These are phyloP conservation scores for Fragosphaeria purpurea DNA, from an alignment of 2,329 filamentous ascomycete species.

Conservation along the genomic window DNA sequence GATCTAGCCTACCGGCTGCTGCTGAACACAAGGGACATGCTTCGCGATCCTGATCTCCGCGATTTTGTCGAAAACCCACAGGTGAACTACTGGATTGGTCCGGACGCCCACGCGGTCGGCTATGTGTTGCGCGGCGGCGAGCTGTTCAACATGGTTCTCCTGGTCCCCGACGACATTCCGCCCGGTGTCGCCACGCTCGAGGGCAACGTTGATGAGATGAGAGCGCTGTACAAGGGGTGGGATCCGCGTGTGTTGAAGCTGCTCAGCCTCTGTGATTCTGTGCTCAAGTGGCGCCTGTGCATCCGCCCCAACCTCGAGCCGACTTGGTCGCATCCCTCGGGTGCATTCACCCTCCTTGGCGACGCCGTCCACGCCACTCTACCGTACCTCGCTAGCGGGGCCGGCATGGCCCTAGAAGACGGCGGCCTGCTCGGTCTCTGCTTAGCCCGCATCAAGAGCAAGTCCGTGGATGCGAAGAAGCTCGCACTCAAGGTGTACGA, in stretches of 20 bases:
- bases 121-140: conserved; percentile 23
- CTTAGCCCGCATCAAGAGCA: conserved; percentile 7
- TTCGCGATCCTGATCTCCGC: conserved; percentile 19
- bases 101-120: conserved; percentile 23
- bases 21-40: conserved; percentile 19
- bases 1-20: conserved; percentile 27
- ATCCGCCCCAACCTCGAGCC: conserved; percentile 30
- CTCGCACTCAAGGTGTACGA: conserved; percentile 10
- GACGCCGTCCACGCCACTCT: conserved; percentile 16
- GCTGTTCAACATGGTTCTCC: conserved; percentile 24
- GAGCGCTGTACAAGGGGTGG: conserved; percentile 25
- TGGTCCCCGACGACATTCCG: conserved; percentile 17
- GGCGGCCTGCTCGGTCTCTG: conserved; percentile 22
- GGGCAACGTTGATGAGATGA: conserved; percentile 24
- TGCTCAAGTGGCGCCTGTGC: conserved; percentile 37
- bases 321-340: conserved; percentile 27
- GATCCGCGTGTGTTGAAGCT: conserved; percentile 25
- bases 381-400: conserved; percentile 38
- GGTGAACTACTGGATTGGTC: conserved; percentile 24
- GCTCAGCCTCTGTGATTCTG: conserved; percentile 26
- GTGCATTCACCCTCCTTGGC: conserved; percentile 3
- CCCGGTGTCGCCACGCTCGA: conserved; percentile 16
- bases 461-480: neutral
- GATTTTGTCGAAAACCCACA: conserved; percentile 19
- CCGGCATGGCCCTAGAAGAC: conserved; percentile 35